Evolutionary conservation across 345 rosid genomes (phyloP).

Genomic region (Lepidium sativum): DNA sequence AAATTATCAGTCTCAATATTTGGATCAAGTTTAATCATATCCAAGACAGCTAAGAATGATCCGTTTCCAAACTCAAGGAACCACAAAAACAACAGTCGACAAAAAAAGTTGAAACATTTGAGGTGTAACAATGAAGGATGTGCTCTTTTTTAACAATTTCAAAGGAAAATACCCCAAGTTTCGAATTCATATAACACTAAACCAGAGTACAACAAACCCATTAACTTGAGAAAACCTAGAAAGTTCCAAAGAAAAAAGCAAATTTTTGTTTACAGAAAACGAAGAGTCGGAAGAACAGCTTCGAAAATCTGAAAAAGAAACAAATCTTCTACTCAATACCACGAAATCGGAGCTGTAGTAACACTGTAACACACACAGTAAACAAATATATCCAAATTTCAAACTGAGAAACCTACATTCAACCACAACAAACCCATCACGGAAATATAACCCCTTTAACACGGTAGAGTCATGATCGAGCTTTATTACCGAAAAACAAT

Average conservation of each 20-base stretch:
- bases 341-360: not conserved
- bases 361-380: not conserved
- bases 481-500: not conserved
- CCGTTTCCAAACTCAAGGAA: not conserved
- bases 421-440: not conserved
- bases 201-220: not conserved
- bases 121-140: not conserved
- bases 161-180: not conserved
- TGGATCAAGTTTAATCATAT: not conserved
- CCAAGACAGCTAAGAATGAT: not conserved
- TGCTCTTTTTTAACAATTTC: not conserved
- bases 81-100: not conserved
- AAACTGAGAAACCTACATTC: not conserved
- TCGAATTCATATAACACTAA: not conserved
- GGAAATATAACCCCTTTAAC: not conserved
- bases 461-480: not conserved
- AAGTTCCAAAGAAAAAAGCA: too few species aligned
- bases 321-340: not conserved
- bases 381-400: not conserved
- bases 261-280: too few species aligned
- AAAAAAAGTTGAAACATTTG: not conserved
- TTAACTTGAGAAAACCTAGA: too few species aligned
- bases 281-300: too few species aligned
- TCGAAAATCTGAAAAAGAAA: not conserved
- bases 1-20: not conserved